Percentiles rank a stretch among this genome's conserved stretches.
phyloP scores from a whole-genome alignment of 116 monocot genomes.

The Thalassia testudinum region DNA sequence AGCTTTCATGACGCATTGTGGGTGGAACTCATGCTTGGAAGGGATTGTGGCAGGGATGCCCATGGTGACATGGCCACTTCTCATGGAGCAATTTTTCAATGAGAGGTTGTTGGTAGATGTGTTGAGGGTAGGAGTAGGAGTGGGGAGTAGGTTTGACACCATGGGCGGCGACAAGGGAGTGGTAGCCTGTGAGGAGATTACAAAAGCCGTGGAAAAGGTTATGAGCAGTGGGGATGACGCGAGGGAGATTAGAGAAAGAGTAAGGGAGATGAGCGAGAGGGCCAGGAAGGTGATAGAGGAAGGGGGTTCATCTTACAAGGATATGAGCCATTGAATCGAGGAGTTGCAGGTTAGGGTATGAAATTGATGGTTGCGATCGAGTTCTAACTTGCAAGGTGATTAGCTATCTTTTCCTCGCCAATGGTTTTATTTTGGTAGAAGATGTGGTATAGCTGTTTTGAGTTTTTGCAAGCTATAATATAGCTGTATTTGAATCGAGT shows the following conservation, averaged over 20 bases:
- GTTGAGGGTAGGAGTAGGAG: slow-evolving; percentile 8
- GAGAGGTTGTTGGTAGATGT: slow-evolving; percentile 22
- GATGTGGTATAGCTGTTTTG: too few species aligned
- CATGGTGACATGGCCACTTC: slow-evolving; percentile 20
- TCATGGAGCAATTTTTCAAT: slow-evolving; percentile 20
- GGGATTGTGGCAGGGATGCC: slow-evolving; percentile 8
- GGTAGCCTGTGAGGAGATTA: neutral
- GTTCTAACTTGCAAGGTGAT: too few species aligned
- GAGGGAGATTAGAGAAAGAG: slow-evolving; percentile 1
- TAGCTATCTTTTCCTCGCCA: too few species aligned
- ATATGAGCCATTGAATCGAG: neutral
- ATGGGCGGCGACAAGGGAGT: neutral
- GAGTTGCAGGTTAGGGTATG: too few species aligned
- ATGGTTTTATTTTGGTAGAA: too few species aligned
- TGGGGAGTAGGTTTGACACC: slow-evolving; percentile 1
- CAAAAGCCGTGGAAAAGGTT: neutral
- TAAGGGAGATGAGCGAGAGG: slow-evolving; percentile 1
- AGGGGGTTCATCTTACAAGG: slow-evolving; percentile 5
- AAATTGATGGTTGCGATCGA: too few species aligned
- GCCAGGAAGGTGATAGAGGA: slow-evolving; percentile 5
- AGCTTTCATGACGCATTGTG: slow-evolving; percentile 19
- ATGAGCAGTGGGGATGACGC: slow-evolving; percentile 2
- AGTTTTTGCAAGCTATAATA: too few species aligned
- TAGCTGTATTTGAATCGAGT: too few species aligned
- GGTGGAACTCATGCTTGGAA: slow-evolving; percentile 16